Conservation (phyloP, 441 rosid species). For the Biscutella auriculata region DNA sequence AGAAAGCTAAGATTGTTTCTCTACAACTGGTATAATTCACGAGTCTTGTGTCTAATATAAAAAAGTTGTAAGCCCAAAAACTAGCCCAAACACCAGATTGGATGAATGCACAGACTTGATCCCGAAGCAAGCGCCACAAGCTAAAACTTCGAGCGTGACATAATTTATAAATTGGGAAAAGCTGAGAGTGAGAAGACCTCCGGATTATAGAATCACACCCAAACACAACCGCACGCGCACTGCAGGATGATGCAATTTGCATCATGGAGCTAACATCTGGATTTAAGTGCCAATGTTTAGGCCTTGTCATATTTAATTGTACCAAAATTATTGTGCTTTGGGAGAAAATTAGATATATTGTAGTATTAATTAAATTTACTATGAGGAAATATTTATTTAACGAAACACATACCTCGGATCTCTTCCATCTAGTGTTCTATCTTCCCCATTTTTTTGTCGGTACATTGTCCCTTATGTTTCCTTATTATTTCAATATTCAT, state of each 20-base stretch:
- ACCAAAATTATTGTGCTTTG: slow-evolving; percentile 12
- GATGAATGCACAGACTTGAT: neutral
- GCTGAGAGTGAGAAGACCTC: slow-evolving; percentile 16
- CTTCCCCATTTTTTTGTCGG: neutral
- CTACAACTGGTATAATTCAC: too few relatives aligned
- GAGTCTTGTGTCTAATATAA: too few relatives aligned
- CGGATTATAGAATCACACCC: slow-evolving; percentile 18
- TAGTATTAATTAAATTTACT: neutral
- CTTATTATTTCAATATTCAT: neutral
- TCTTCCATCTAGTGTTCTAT: slow-evolving; percentile 8
- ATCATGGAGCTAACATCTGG: slow-evolving; percentile 12
- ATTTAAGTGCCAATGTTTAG: slow-evolving; percentile 5
- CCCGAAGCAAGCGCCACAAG: neutral
- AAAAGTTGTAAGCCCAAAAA: too few relatives aligned
- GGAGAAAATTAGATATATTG: slow-evolving; percentile 19
- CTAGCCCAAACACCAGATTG: neutral
- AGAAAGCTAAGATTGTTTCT: too few relatives aligned
- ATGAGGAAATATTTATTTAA: neutral
- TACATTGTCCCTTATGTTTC: neutral
- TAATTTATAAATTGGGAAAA: neutral
- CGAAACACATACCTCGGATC: slow-evolving; percentile 17
- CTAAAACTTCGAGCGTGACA: neutral
- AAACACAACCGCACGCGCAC: slow-evolving; percentile 19
- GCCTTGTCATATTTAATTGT: slow-evolving; percentile 9
- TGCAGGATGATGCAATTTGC: too few relatives aligned